Conservation (phyloP, 1,284 basidiomycete genomes). For the Sporisorium iseilematis-ciliati region DNA sequence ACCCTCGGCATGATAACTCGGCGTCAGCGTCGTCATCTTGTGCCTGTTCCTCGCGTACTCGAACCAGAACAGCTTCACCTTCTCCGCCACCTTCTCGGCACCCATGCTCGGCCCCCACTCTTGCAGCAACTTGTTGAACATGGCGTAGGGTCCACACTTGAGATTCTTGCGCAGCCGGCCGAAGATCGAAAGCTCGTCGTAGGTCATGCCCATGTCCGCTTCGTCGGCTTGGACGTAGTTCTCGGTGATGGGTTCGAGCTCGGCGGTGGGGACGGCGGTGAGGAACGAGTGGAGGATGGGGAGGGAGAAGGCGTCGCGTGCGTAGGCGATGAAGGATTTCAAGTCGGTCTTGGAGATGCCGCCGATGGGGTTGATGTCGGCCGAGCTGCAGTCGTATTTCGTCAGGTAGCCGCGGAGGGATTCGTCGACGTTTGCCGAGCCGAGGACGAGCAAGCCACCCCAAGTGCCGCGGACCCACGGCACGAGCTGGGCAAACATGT, state of each 20-base stretch:
- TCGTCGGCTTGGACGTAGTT: slow-evolving; percentile 96
- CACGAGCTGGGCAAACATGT: slow-evolving; percentile 94
- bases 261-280: slow-evolving; percentile 91
- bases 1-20: slow-evolving; percentile 87
- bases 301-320: slow-evolving; percentile 81
- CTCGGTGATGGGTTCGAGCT: slow-evolving; percentile 94
- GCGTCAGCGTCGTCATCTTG: slow-evolving; percentile 99
- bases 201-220: slow-evolving; percentile 94
- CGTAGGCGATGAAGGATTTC: slow-evolving; percentile 93
- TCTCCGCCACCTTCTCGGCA: slow-evolving; percentile 83
- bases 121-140: slow-evolving; percentile 91
- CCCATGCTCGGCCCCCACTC: slow-evolving; percentile 80
- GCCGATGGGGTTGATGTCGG: slow-evolving; percentile 98
- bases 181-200: slow-evolving; percentile 93
- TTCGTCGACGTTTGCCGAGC: slow-evolving; percentile 98
- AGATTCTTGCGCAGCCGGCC: slow-evolving; percentile 93
- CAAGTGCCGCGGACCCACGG: slow-evolving; percentile 88
- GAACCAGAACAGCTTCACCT: slow-evolving; percentile 97
- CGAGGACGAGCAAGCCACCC: slow-evolving; percentile 91
- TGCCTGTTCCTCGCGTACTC: slow-evolving; percentile 96
- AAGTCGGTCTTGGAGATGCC: slow-evolving; percentile 97
- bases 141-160: slow-evolving; percentile 96
- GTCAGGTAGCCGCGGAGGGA: slow-evolving; percentile 96
- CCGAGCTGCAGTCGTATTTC: slow-evolving; percentile 85
- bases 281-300: slow-evolving; percentile 87